phyloP scores from a whole-genome alignment of 257 asterid species.

The Primulina tabacum region DNA sequence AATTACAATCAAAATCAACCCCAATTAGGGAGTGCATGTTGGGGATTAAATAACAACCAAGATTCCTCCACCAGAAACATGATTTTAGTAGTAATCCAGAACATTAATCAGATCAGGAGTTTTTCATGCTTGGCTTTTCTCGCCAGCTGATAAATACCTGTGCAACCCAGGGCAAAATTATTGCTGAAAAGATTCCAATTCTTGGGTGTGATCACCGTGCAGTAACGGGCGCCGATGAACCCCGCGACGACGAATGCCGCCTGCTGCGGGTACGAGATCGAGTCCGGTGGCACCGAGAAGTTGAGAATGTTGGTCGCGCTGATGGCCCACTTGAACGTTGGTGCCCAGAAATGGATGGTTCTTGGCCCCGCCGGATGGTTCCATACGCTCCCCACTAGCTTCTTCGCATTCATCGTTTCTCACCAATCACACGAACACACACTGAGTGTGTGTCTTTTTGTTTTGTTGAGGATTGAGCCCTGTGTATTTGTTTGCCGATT shows the following conservation, averaged over 20 bases:
- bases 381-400: not conserved
- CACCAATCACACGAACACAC: too few species aligned
- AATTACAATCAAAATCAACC: not conserved
- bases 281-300: not conserved
- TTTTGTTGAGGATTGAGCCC: too few species aligned
- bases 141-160: slow-evolving; percentile 34
- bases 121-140: slow-evolving; percentile 26
- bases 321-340: slow-evolving; percentile 5
- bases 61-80: not conserved
- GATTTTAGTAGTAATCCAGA: not conserved
- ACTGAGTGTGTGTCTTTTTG: not conserved
- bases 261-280: not conserved
- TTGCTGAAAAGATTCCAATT: slow-evolving; percentile 37
- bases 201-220: slow-evolving; percentile 38
- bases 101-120: not conserved
- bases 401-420: not conserved
- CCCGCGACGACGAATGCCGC: slow-evolving; percentile 18
- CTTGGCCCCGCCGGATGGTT: not conserved
- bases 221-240: slow-evolving; percentile 35
- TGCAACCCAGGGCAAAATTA: slow-evolving; percentile 34
- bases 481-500: too few species aligned
- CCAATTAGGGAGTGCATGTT: too few species aligned
- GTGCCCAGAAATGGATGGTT: slow-evolving; percentile 2
- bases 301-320: not conserved
- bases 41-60: not conserved